Percentiles rank a stretch among this genome's conserved stretches.
Evolutionary conservation across 805 yeast species (phyloP).

Genomic region (Starmerella potacharoeniae): DNA sequence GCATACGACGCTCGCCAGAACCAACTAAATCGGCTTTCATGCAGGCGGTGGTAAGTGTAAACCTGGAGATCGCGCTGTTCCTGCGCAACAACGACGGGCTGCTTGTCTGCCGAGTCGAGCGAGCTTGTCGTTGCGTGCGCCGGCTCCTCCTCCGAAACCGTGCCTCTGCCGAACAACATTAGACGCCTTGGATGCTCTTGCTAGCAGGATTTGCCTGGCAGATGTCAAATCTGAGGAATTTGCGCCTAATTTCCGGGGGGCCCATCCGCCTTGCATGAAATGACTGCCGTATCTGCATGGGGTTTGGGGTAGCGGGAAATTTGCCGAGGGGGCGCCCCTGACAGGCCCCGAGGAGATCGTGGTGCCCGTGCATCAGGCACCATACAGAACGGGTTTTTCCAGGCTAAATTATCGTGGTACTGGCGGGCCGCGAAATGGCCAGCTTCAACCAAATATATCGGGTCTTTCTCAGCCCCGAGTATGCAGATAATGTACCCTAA

Average conservation of each 20-base stretch:
- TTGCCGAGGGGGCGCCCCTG: not conserved
- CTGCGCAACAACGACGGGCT: not conserved
- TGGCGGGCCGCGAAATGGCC: not conserved
- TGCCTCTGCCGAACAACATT: not conserved
- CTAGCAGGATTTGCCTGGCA: not conserved
- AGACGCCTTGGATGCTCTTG: no score
- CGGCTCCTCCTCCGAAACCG: not conserved
- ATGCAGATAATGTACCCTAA: not conserved
- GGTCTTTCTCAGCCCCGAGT: not conserved
- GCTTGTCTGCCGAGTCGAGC: not conserved
- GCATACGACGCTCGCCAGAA: conserved; percentile 21
- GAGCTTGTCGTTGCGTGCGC: not conserved
- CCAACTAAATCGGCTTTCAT: conserved; percentile 17
- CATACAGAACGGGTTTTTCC: no score
- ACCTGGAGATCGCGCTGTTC: not conserved
- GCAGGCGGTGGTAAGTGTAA: conserved; percentile 15
- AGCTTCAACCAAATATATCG: not conserved
- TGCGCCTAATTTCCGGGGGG: not conserved
- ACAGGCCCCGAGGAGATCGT: not conserved
- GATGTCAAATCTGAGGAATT: not conserved
- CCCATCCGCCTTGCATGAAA: not conserved
- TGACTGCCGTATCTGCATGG: not conserved
- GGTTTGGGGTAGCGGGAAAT: not conserved
- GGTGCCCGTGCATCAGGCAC: no score
- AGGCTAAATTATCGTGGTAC: no score